Conservation (phyloP, 129 eudicot species). For the Flaveria linearis region DNA sequence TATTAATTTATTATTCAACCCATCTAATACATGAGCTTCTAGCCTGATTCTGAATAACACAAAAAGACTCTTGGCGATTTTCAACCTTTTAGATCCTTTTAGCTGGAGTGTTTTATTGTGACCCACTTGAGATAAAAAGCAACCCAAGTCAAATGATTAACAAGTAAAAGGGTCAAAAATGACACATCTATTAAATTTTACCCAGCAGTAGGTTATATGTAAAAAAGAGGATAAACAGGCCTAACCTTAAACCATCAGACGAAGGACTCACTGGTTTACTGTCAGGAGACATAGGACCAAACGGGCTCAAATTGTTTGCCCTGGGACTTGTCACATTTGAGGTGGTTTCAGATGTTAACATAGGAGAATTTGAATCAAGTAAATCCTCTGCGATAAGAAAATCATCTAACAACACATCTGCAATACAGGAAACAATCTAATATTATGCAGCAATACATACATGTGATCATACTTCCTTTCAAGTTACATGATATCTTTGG, state of each 20-base stretch:
- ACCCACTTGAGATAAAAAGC: background rate
- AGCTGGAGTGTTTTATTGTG: background rate
- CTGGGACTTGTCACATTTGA: constrained; percentile 44
- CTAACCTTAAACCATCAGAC: constrained; percentile 62
- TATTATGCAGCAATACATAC: background rate
- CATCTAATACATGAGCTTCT: no score
- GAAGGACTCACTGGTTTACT: constrained; percentile 44
- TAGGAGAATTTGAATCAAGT: constrained; percentile 49
- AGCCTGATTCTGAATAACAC: background rate
- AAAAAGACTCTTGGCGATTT: background rate
- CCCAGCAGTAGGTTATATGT: constrained; percentile 1
- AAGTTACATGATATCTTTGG: constrained; percentile 6
- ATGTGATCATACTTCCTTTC: background rate
- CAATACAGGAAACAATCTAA: constrained; percentile 22
- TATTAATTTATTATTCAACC: no score
- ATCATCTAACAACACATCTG: constrained; percentile 85
- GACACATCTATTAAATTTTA: background rate
- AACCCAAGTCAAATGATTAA: background rate
- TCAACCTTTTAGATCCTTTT: background rate
- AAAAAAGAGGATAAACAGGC: background rate
- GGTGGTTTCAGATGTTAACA: constrained; percentile 32
- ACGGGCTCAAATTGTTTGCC: constrained; percentile 35
- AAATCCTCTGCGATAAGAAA: constrained; percentile 78
- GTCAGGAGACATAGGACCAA: constrained; percentile 39
- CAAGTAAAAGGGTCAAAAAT: background rate